phyloP scores from a whole-genome alignment of 2,329 filamentous ascomycete species.

The Cercospora citrullina region DNA sequence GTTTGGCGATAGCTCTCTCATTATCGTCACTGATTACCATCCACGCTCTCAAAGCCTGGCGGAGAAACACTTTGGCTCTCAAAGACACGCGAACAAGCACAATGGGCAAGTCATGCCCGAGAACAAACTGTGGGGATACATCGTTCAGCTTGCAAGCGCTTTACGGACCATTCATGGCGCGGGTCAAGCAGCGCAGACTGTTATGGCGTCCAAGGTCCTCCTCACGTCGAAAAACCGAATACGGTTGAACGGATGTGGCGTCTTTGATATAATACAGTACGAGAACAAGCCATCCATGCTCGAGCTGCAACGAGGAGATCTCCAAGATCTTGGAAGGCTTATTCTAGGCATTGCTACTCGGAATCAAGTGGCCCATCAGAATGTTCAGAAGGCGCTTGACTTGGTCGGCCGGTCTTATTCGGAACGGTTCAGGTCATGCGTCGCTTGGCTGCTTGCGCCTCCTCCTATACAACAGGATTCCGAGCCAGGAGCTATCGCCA shows the following conservation, averaged over 20 bases:
- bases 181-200: conserved; percentile 79
- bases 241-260: conserved; percentile 80
- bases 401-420: conserved; percentile 76
- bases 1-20: conserved; percentile 91
- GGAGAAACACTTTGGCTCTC: conserved; percentile 68
- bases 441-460: conserved; percentile 77
- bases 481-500: background rate
- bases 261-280: conserved; percentile 85
- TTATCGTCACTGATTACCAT: conserved; percentile 92
- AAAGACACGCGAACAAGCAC: conserved; percentile 16
- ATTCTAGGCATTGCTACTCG: conserved; percentile 75
- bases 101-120: conserved; percentile 51
- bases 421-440: conserved; percentile 72
- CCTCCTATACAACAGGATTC: conserved; percentile 36
- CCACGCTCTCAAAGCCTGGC: conserved; percentile 86
- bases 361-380: conserved; percentile 52
- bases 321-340: conserved; percentile 78
- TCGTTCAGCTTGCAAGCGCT: conserved; percentile 86
- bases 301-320: conserved; percentile 85
- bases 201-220: conserved; percentile 86
- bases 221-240: conserved; percentile 88
- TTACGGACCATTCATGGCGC: conserved; percentile 80
- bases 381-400: conserved; percentile 70
- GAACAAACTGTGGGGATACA: conserved; percentile 82
- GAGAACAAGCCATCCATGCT: conserved; percentile 67